Conservation (phyloP, 352 stramenopile genomes). For the Phytophthora palmivora region DNA sequence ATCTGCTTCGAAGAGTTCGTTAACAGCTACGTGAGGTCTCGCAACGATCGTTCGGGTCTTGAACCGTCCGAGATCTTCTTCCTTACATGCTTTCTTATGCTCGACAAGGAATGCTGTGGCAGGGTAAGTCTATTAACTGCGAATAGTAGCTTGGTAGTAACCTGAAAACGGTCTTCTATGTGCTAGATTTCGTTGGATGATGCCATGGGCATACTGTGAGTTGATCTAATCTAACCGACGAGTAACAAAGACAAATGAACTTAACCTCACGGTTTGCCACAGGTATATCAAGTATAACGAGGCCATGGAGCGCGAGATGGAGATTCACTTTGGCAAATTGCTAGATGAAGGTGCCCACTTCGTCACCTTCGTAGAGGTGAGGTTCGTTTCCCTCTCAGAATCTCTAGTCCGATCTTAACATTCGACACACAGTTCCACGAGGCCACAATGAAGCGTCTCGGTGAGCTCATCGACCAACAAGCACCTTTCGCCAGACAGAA, state of each 20-base stretch:
- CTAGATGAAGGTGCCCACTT: slow-evolving; percentile 69
- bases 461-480: slow-evolving; percentile 74
- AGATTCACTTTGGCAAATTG: slow-evolving; percentile 71
- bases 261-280: not conserved
- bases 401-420: not conserved
- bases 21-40: slow-evolving; percentile 69
- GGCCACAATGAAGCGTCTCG: slow-evolving; percentile 57
- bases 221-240: not conserved
- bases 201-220: slow-evolving; percentile 79
- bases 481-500: slow-evolving; percentile 47
- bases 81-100: slow-evolving; percentile 88
- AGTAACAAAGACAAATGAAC: not conserved
- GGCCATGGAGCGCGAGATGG: slow-evolving; percentile 84
- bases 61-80: slow-evolving; percentile 83
- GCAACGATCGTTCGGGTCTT: slow-evolving; percentile 67
- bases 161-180: not conserved
- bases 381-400: not conserved
- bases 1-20: slow-evolving; percentile 84
- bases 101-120: slow-evolving; percentile 74
- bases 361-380: slow-evolving; percentile 70
- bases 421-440: slow-evolving; percentile 55
- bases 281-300: slow-evolving; percentile 83
- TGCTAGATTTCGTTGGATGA: slow-evolving; percentile 77
- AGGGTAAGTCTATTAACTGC: slow-evolving; percentile 43
- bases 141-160: not conserved